phyloP scores from a whole-genome alignment of 768 basidiomycete species.

The Nidularia pulvinata region DNA sequence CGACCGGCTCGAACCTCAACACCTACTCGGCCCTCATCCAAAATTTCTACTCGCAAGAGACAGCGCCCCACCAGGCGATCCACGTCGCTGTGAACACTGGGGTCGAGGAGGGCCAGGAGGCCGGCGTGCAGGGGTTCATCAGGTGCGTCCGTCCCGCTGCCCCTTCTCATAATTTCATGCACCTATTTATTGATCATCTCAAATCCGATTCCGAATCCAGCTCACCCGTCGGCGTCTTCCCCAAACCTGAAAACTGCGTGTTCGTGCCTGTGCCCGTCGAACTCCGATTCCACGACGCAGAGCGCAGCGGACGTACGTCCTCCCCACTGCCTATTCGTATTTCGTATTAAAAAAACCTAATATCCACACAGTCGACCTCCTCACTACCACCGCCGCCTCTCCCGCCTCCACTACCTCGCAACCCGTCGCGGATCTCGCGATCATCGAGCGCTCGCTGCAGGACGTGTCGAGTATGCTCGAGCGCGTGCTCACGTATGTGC shows the following conservation, averaged over 20 bases:
- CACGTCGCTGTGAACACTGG: slow-evolving; percentile 93
- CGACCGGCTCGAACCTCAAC: slow-evolving; percentile 88
- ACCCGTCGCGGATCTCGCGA: slow-evolving; percentile 69
- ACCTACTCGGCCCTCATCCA: slow-evolving; percentile 97
- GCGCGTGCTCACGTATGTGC: slow-evolving; percentile 84
- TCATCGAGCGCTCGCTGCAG: slow-evolving; percentile 73
- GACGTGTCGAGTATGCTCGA: slow-evolving; percentile 79
- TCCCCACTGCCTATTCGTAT: neutral
- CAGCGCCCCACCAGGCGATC: slow-evolving; percentile 83
- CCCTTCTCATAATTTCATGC: neutral
- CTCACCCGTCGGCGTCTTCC: slow-evolving; percentile 85
- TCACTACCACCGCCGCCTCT: slow-evolving; percentile 48
- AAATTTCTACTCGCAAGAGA: slow-evolving; percentile 96
- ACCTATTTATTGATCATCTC: neutral
- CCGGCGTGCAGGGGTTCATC: slow-evolving; percentile 86
- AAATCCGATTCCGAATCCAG: slow-evolving; percentile 31
- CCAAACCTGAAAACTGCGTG: slow-evolving; percentile 93
- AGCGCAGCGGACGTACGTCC: slow-evolving; percentile 81
- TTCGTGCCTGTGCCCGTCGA: slow-evolving; percentile 93
- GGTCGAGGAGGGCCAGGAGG: slow-evolving; percentile 53
- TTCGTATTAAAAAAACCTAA: slow-evolving; percentile 2
- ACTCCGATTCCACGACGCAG: slow-evolving; percentile 79
- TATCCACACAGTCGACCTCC: slow-evolving; percentile 68
- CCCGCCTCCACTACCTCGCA: slow-evolving; percentile 46
- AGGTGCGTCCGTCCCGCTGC: slow-evolving; percentile 46